phyloP scores from a whole-genome alignment of 2,329 filamentous ascomycete species.

The Diplocarpon rosae region DNA sequence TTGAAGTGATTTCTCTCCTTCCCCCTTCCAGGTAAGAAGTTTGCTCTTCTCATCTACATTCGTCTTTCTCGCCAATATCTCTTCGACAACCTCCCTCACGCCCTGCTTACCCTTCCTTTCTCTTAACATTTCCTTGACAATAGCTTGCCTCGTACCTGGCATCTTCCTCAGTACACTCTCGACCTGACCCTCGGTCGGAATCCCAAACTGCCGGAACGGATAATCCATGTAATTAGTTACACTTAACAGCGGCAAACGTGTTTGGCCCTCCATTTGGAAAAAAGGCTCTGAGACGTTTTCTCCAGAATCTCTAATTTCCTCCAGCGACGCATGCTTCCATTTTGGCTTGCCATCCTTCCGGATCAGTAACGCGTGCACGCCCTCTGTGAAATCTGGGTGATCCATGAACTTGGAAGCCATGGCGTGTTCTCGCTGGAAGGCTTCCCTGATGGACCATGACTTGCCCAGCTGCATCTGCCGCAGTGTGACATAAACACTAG shows the following conservation, averaged over 20 bases:
- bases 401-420: constrained; percentile 84
- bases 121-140: constrained; percentile 51
- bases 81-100: constrained; percentile 54
- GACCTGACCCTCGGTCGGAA: constrained; percentile 62
- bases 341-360: constrained; percentile 45
- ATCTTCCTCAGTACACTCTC: constrained; percentile 33
- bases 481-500: constrained; percentile 72
- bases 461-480: constrained; percentile 68
- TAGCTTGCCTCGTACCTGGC: constrained; percentile 38
- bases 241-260: constrained; percentile 50
- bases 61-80: constrained; percentile 57
- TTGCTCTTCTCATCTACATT: constrained; percentile 15
- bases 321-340: constrained; percentile 67
- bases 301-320: constrained; percentile 45
- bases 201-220: constrained; percentile 51
- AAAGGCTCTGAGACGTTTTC: constrained; percentile 53
- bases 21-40: too few relatives aligned
- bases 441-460: constrained; percentile 70
- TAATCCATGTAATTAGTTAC: constrained; percentile 58
- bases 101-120: constrained; percentile 55
- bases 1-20: too few relatives aligned
- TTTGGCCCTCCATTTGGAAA: constrained; percentile 42
- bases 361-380: constrained; percentile 72
- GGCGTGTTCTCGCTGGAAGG: constrained; percentile 76
- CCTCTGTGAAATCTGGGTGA: constrained; percentile 83